Evolutionary conservation across 192 early-diverging fungal genomes (phyloP), one percentile per base, ranked within the genome.

Genomic region (Obelidium mucronatum): DNA sequence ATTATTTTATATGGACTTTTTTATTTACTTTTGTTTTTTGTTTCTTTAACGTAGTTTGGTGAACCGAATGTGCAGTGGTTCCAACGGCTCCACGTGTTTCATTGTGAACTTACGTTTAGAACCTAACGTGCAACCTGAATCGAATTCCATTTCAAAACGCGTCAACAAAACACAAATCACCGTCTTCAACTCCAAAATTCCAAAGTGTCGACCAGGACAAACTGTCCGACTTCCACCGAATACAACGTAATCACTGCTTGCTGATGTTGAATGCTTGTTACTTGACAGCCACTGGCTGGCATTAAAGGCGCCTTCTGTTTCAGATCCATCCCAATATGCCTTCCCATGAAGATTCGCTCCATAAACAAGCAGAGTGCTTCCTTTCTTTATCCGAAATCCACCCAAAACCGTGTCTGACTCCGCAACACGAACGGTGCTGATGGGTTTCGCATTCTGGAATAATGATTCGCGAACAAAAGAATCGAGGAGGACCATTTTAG

Each of bases 171-270:
- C 8, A 59, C 56, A 59, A 5, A 59, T 11, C 6, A 59, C 24
- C n/a, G 56, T 24, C 31, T 65, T 65, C 6, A 65, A 4, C 33
- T 65, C 26, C 4, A 34, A 5, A 4, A 65, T 35, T 15, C 11
- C 63, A 5, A 65, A 40, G 36, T 35, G 36, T 6, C 63, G 63
- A 13, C 63, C 63, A 65, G 63, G 63, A 40, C 63, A 65, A 6
- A 24, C 8, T 13, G 26, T 24, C 8, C 19, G 6, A 0, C 63
- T 35, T 1, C 63, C 63, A 65, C 63, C 63, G 8, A 17, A 65
- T 13, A 65, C 33, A 13, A 65, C 19, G 26, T 30, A 39, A 8
- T 40, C 40, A 22, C 24, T 24, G 11, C 26, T 13, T 8, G 63
- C 33, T 11, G 26, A 13, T n/a, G 63, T 17, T 6, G 63, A n/a